phyloP scores from a whole-genome alignment of 2,329 filamentous ascomycete genomes.

The Calonectria crousiana region DNA sequence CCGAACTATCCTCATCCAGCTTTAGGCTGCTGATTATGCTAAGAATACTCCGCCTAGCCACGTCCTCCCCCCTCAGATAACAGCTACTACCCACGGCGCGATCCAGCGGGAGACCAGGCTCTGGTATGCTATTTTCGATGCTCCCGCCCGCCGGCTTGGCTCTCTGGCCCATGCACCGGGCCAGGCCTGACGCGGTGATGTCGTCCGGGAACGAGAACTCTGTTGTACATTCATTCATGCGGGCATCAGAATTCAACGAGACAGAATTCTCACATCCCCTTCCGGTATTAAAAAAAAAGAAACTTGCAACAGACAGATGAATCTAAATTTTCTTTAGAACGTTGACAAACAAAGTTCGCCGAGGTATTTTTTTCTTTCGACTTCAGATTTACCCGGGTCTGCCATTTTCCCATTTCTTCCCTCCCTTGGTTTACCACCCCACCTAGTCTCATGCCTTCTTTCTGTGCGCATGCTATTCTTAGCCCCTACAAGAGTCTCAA shows the following conservation, averaged over 20 bases:
- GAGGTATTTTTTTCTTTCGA: not conserved
- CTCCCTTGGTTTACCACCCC: not conserved
- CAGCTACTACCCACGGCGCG: conserved; percentile 10
- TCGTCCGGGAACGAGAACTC: not conserved
- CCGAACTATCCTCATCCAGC: conserved; percentile 9
- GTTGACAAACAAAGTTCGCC: not conserved
- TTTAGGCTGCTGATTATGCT: not conserved
- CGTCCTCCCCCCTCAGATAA: not conserved
- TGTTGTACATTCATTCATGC: not conserved
- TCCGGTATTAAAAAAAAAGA: not conserved
- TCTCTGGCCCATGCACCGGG: not conserved
- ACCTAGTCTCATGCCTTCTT: not conserved
- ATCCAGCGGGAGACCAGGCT: conserved; percentile 18
- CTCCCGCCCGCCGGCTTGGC: not conserved
- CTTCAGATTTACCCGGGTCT: not conserved
- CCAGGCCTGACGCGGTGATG: not conserved
- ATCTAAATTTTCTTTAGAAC: not conserved
- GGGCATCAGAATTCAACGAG: not conserved
- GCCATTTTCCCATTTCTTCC: not conserved
- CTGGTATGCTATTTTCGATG: conserved; percentile 20
- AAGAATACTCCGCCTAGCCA: conserved; percentile 15
- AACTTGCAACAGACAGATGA: not conserved
- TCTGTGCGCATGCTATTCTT: not conserved
- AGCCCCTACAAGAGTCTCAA: not conserved
- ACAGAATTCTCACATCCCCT: not conserved